Conservation (phyloP, 1,284 basidiomycete species). For the Boletus semigastroideus region DNA sequence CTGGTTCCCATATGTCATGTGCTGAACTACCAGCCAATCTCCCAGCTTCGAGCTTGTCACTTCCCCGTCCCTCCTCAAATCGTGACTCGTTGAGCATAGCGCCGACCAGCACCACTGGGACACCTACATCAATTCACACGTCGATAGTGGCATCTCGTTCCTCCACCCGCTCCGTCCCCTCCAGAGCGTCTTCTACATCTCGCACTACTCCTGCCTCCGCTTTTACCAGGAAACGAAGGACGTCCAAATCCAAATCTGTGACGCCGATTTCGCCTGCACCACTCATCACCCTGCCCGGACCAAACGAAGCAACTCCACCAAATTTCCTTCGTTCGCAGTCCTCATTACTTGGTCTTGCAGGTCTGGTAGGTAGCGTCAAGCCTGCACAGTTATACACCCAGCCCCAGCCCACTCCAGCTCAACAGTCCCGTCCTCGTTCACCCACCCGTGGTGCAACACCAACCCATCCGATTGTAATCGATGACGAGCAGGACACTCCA, state of each 20-base stretch:
- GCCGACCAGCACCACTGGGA: background rate
- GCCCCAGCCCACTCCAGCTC: constrained; percentile 30
- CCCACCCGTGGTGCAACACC: constrained; percentile 48
- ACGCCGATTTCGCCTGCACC: constrained; percentile 38
- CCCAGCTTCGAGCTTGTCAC: constrained; percentile 50
- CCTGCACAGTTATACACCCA: constrained; percentile 46
- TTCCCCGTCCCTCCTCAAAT: constrained; percentile 27
- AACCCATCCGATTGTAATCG: constrained; percentile 66
- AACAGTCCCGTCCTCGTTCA: constrained; percentile 11
- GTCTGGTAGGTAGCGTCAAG: constrained; percentile 62
- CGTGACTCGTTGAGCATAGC: background rate
- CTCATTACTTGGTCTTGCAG: constrained; percentile 67
- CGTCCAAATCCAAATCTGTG: constrained; percentile 27
- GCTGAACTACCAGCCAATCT: constrained; percentile 78
- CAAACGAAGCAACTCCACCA: constrained; percentile 57
- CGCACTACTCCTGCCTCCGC: constrained; percentile 1
- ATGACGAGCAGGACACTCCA: constrained; percentile 47
- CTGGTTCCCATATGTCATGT: constrained; percentile 78
- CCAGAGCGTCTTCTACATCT: constrained; percentile 16
- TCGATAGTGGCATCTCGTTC: constrained; percentile 14
- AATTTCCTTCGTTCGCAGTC: constrained; percentile 73
- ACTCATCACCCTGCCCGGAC: constrained; percentile 61
- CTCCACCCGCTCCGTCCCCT: constrained; percentile 10
- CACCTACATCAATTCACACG: background rate
- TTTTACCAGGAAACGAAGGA: constrained; percentile 22